Conservation (phyloP, 2,329 filamentous ascomycete species). For the Fusarium sp. region DNA sequence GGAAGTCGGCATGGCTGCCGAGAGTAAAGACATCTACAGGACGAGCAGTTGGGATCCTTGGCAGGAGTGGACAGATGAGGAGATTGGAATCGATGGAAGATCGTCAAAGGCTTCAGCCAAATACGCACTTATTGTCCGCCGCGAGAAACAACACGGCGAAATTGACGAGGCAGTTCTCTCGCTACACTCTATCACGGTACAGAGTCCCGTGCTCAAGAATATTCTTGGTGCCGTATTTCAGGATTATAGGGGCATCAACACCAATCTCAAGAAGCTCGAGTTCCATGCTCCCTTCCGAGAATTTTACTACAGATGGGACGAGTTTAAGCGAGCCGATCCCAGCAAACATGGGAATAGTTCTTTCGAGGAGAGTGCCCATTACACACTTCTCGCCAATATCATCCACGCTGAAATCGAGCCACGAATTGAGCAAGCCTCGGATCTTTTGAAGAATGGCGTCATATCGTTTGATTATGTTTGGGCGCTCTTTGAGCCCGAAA, state of each 20-base stretch:
- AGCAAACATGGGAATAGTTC: accelerated
- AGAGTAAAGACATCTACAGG: constrained; percentile 4
- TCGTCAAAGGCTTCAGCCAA: constrained; percentile 1
- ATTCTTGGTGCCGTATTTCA: neutral
- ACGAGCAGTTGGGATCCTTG: neutral
- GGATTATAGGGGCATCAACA: constrained; percentile 2
- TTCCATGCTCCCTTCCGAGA: constrained; percentile 16
- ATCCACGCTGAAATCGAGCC: constrained; percentile 5
- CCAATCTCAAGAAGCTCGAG: constrained; percentile 10
- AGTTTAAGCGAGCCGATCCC: neutral
- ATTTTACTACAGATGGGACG: constrained; percentile 15
- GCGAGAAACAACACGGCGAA: neutral
- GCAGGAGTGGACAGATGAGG: constrained; percentile 2
- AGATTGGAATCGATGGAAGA: neutral
- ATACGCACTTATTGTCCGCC: constrained; percentile 5
- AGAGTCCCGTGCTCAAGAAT: constrained; percentile 11
- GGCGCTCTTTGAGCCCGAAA: constrained; percentile 7
- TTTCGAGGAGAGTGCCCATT: neutral
- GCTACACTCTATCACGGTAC: neutral
- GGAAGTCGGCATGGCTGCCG: neutral
- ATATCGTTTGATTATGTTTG: constrained; percentile 22
- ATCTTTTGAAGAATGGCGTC: neutral
- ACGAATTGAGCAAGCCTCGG: constrained; percentile 6
- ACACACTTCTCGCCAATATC: constrained; percentile 6
- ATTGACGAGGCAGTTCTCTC: neutral